Percentiles rank a stretch among this genome's conserved stretches.
Evolutionary conservation across 2,329 filamentous ascomycete genomes (phyloP).

Genomic region (Paraphoma chrysanthemicola): DNA sequence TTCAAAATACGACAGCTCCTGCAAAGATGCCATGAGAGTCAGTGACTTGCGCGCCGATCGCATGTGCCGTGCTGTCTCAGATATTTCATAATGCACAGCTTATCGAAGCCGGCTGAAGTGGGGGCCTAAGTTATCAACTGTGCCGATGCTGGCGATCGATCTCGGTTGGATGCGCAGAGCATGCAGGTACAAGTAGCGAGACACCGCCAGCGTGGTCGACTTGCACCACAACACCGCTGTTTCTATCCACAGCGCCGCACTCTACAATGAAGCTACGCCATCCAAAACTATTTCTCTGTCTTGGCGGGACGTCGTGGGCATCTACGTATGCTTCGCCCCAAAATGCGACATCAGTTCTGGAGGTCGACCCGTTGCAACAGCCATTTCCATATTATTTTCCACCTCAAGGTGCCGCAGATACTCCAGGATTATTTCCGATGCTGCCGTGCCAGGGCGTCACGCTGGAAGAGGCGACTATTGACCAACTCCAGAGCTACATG

Average conservation of each 20-base stretch:
- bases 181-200: not conserved
- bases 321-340: conserved; percentile 8
- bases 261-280: not conserved
- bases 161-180: not conserved
- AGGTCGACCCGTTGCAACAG: conserved; percentile 26
- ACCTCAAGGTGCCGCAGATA: conserved; percentile 29
- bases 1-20: too few relatives aligned
- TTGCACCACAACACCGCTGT: not conserved
- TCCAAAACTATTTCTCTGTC: not conserved
- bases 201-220: not conserved
- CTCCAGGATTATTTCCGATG: conserved; percentile 66
- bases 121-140: not conserved
- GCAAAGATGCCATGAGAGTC: too few relatives aligned
- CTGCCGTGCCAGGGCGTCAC: conserved; percentile 64
- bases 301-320: conserved; percentile 6
- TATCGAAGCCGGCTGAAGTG: not conserved
- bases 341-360: conserved; percentile 19
- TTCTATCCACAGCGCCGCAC: not conserved
- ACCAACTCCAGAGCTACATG: conserved; percentile 69
- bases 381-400: conserved; percentile 49
- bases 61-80: too few relatives aligned
- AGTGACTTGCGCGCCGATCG: too few relatives aligned
- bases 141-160: not conserved
- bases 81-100: not conserved
- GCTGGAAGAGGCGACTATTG: conserved; percentile 74